Conservation (phyloP, 176 grass and related monocot species). For the Cymbopogon citratus region DNA sequence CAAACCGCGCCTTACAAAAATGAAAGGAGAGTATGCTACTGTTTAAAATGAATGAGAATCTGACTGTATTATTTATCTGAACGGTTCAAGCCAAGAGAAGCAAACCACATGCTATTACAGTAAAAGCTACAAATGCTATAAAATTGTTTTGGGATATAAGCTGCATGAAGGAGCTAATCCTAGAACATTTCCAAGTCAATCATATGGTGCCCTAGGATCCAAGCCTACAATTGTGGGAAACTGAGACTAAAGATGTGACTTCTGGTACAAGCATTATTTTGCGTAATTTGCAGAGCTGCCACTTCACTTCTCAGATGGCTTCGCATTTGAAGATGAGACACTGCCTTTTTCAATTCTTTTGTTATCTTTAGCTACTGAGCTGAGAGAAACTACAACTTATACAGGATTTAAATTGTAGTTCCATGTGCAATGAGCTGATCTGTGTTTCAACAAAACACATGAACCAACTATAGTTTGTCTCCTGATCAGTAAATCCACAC, state of each 20-base stretch:
- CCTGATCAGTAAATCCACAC: conserved; percentile 2
- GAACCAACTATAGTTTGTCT: neutral
- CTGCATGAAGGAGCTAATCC: neutral
- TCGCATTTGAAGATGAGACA: conserved; percentile 3
- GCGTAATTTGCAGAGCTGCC: neutral
- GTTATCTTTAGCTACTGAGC: conserved; percentile 3
- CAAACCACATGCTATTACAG: neutral
- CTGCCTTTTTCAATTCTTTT: conserved; percentile 1
- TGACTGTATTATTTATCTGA: conserved; percentile 1
- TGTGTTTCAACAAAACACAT: conserved; percentile 17
- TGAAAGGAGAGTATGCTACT: neutral
- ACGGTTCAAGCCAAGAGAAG: neutral
- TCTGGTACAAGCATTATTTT: conserved; percentile 1
- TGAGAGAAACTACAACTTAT: neutral
- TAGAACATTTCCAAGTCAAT: neutral
- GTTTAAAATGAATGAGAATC: conserved; percentile 16
- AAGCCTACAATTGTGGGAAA: neutral
- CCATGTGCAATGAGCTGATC: neutral
- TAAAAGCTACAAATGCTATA: too few species aligned
- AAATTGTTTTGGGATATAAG: neutral
- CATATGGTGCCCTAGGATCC: neutral
- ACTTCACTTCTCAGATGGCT: neutral
- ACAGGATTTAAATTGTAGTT: neutral
- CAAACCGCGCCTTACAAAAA: neutral
- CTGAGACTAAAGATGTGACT: neutral